Evolutionary conservation across 768 basidiomycete genomes (phyloP), one percentile per base, ranked within the genome.

Genomic region (Fomitopsis serialis): DNA sequence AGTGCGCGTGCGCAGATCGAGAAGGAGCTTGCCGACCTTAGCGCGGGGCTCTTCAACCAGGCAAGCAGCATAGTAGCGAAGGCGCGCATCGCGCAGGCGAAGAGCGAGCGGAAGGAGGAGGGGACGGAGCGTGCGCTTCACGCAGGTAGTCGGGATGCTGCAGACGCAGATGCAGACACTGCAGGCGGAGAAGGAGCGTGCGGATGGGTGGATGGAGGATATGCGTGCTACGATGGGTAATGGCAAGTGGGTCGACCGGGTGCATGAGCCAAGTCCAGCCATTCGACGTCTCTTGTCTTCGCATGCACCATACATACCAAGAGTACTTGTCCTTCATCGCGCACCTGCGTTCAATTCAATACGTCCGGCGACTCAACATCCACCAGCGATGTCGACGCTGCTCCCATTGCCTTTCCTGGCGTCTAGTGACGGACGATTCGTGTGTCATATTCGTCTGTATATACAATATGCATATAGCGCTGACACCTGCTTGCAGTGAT

Each of bases 41-140:
- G 93, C 57, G 92, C 93, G 15, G 80, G 74, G 45, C 74, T 99
- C 17, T 99, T 99, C 63, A 80, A 82, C 48, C 88, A 97, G 70
- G 96, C 96, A 7, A 98, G 98, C 67, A 85, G 79, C 6, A 99
- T 99, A 96, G 96, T 98, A n/a, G 92, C 91, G 0, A 88, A 92
- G 65, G 96, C 95, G 21, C 80, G 94, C 15, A 78, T 84, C 55
- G 72, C 67, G 15, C 73, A 77, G 34, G 84, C 87, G 35, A 64
- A 75, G 56, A 85, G 89, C 75, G 79, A 93, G 63, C 77, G 84
- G 40, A 89, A 90, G 63, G 82, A 87, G 1, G 79, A 81, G 54
- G 83, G 84, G 29, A 84, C 91, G 11, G 90, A 96, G 68, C 73
- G 76, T 22, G 87, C 90, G 9, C 68, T 95, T 54, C 83, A 79